Percentiles rank a stretch among this genome's conserved stretches.
Conservation (phyloP, 176 grass and related monocot genomes). For the Eremochloa ophiuroides region DNA sequence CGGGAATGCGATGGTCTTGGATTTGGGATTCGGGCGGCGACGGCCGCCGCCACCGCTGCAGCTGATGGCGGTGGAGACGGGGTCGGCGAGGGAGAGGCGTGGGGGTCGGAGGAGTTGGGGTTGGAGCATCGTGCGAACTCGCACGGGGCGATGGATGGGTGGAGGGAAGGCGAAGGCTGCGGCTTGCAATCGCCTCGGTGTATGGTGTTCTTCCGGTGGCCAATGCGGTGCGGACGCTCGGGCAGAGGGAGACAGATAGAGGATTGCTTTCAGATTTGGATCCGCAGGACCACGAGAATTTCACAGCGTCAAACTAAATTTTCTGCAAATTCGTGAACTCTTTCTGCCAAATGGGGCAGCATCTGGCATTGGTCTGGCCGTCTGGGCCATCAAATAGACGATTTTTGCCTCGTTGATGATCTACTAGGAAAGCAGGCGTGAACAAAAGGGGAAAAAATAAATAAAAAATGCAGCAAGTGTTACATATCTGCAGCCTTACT, state of each 20-base stretch:
- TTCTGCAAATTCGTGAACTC: neutral
- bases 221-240: neutral
- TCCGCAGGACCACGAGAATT: neutral
- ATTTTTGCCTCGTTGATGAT: neutral
- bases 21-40: constrained; percentile 16
- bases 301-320: neutral
- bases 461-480: neutral
- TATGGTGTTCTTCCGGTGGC: neutral
- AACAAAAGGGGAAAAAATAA: neutral
- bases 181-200: neutral
- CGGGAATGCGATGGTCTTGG: constrained; percentile 19
- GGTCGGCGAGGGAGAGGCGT: neutral
- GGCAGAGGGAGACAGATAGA: neutral
- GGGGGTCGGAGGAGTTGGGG: neutral
- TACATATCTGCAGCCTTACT: neutral
- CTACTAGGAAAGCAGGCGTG: neutral
- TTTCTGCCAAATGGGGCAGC: neutral
- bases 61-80: constrained; percentile 5
- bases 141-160: constrained; percentile 4
- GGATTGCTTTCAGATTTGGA: neutral
- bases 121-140: constrained; percentile 22
- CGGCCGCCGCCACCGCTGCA: neutral
- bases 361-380: neutral
- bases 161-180: neutral
- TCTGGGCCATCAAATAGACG: neutral